Conservation (phyloP, 768 basidiomycete species). For the Dacryopinax spathularia region DNA sequence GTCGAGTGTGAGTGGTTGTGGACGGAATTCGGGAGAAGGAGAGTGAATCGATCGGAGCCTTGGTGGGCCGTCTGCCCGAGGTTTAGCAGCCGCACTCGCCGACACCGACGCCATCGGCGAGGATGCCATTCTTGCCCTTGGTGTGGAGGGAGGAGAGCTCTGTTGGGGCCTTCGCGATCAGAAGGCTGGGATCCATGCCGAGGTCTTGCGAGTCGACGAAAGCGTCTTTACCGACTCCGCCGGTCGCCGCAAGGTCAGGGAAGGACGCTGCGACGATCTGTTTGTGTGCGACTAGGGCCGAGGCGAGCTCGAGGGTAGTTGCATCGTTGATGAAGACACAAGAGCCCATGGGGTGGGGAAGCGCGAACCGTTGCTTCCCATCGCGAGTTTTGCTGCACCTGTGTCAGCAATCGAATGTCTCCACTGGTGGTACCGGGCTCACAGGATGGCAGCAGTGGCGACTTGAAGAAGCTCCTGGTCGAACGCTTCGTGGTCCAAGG, state of each 20-base stretch:
- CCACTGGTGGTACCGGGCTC: slow-evolving; percentile 10
- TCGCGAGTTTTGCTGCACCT: slow-evolving; percentile 19
- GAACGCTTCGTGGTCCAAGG: slow-evolving; percentile 25
- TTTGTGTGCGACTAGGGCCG: slow-evolving; percentile 24
- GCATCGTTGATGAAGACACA: slow-evolving; percentile 27
- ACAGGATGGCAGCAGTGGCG: slow-evolving; percentile 24
- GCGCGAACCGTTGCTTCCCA: slow-evolving; percentile 25
- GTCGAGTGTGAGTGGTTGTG: no score
- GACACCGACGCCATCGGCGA: slow-evolving; percentile 16
- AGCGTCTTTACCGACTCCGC: slow-evolving; percentile 24
- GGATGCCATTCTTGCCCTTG: slow-evolving; percentile 14
- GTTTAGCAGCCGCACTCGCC: slow-evolving; percentile 15
- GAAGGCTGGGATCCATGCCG: slow-evolving; percentile 18
- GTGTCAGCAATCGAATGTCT: background rate
- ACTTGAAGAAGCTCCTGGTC: slow-evolving; percentile 20
- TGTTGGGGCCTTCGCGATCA: slow-evolving; percentile 7
- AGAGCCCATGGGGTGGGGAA: slow-evolving; percentile 24
- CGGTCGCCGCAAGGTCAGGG: slow-evolving; percentile 9
- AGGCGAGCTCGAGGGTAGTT: slow-evolving; percentile 20
- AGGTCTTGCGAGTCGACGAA: slow-evolving; percentile 26
- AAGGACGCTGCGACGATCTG: slow-evolving; percentile 19
- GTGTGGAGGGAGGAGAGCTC: slow-evolving; percentile 14
- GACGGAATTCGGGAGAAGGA: background rate
- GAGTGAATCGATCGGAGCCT: background rate
- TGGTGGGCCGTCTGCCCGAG: background rate